Evolutionary conservation across 306 rosid genomes (phyloP).

Genomic region (Prunus fruticosa): DNA sequence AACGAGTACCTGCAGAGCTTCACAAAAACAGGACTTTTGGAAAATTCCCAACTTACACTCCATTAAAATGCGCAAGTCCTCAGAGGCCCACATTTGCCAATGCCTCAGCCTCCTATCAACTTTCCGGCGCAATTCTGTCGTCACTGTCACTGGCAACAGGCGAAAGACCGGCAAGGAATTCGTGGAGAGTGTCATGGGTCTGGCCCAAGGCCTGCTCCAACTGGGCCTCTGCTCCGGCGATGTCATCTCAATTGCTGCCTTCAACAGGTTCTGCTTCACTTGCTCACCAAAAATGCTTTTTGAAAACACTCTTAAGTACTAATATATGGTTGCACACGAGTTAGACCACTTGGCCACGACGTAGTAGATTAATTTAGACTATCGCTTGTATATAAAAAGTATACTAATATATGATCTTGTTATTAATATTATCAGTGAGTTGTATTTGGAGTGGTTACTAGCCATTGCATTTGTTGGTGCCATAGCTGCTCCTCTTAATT

Average conservation of each 20-base stretch:
- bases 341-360: no score
- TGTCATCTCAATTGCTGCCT: slow-evolving; percentile 74
- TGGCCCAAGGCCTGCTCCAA: slow-evolving; percentile 54
- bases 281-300: not conserved
- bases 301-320: not conserved
- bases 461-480: slow-evolving; percentile 89
- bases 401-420: not conserved
- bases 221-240: slow-evolving; percentile 62
- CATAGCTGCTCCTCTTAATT: slow-evolving; percentile 78
- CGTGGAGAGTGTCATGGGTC: slow-evolving; percentile 47
- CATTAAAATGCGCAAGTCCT: slow-evolving; percentile 39
- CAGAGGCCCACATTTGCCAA: slow-evolving; percentile 65
- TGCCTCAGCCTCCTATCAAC: slow-evolving; percentile 58
- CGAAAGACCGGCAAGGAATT: slow-evolving; percentile 52
- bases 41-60: not conserved
- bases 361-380: no score
- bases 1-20: not conserved
- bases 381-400: no score
- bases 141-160: slow-evolving; percentile 43
- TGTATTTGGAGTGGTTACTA: slow-evolving; percentile 81
- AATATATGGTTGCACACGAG: not conserved
- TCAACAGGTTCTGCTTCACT: slow-evolving; percentile 44
- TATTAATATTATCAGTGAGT: slow-evolving; percentile 45
- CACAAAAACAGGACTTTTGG: not conserved
- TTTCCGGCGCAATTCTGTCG: slow-evolving; percentile 31